Percentiles rank a stretch among this genome's conserved stretches.
phyloP scores from a whole-genome alignment of 371 early-diverging fungal genomes.

The Rhizopus stolonifer region DNA sequence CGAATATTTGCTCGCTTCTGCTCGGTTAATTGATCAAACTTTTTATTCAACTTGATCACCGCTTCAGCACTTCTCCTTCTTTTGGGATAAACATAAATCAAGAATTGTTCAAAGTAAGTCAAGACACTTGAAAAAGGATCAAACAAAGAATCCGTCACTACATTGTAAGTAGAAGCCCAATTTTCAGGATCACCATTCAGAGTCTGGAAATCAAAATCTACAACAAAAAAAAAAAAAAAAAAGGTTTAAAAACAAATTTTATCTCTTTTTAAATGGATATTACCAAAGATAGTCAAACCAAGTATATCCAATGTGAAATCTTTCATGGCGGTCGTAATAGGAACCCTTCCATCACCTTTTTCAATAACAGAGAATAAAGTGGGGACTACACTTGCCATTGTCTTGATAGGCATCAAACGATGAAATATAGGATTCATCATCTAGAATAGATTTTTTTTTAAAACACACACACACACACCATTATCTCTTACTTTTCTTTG shows the following conservation, averaged over 20 bases:
- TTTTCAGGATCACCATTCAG: conserved; percentile 27
- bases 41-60: conserved; percentile 7
- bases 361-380: conserved; percentile 20
- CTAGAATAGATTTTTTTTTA: neutral
- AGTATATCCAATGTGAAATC: conserved; percentile 30
- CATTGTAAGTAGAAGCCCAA: conserved; percentile 29
- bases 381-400: conserved; percentile 5
- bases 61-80: conserved; percentile 18
- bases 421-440: conserved; percentile 47
- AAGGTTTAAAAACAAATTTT: too few relatives aligned
- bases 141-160: conserved; percentile 13
- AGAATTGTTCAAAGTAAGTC: conserved; percentile 11
- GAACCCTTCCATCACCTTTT: neutral
- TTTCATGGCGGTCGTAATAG: conserved; percentile 11
- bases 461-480: neutral
- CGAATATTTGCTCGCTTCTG: conserved; percentile 7
- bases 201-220: conserved; percentile 31
- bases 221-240: neutral
- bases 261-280: neutral
- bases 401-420: conserved; percentile 32
- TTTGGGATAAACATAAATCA: conserved; percentile 17
- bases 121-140: conserved; percentile 14
- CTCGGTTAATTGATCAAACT: conserved; percentile 10
- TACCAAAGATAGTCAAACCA: conserved; percentile 26
- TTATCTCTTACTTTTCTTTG: conserved; percentile 13